These are phyloP conservation scores for Trichoderma brevicompactum DNA, from an alignment of 2,329 filamentous ascomycete genomes.

Conservation along the genomic window DNA sequence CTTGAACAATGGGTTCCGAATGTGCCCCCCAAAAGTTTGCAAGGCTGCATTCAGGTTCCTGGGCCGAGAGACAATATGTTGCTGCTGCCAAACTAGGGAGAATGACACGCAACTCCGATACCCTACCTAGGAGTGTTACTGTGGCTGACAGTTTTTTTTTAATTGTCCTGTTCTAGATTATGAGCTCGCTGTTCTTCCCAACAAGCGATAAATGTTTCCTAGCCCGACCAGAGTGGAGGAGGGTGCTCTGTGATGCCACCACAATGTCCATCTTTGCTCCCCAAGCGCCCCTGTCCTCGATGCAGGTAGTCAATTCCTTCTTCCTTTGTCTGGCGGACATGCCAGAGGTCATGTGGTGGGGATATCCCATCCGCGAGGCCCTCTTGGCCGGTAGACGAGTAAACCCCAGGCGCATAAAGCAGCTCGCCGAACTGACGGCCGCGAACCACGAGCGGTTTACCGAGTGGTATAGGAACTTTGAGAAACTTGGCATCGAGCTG, in stretches of 20 bases:
- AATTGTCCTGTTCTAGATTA: slow-evolving; percentile 38
- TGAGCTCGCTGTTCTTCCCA: slow-evolving; percentile 46
- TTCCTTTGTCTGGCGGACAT: slow-evolving; percentile 43
- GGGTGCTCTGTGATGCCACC: slow-evolving; percentile 38
- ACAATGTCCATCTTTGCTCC: slow-evolving; percentile 37
- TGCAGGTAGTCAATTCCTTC: slow-evolving; percentile 41
- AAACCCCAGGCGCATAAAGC: slow-evolving; percentile 38
- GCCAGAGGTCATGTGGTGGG: slow-evolving; percentile 41
- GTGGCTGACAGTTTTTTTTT: slow-evolving; percentile 3
- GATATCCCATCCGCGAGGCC: slow-evolving; percentile 34
- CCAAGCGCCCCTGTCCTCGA: slow-evolving; percentile 33
- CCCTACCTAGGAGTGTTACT: neutral
- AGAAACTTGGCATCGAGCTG: slow-evolving; percentile 35
- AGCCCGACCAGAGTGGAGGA: slow-evolving; percentile 43
- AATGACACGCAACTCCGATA: neutral
- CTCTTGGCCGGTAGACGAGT: slow-evolving; percentile 37
- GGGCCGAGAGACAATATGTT: neutral
- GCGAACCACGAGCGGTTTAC: slow-evolving; percentile 39
- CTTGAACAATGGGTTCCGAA: neutral
- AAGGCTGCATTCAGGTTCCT: neutral
- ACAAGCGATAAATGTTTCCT: slow-evolving; percentile 44
- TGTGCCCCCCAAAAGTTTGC: neutral
- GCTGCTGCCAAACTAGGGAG: neutral
- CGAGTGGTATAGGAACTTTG: slow-evolving; percentile 42
- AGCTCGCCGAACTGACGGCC: slow-evolving; percentile 38